Evolutionary conservation across 2,329 filamentous ascomycete species (phyloP), one percentile per base, ranked within the genome.

Genomic region (Myriosclerotinia duriaeana): DNA sequence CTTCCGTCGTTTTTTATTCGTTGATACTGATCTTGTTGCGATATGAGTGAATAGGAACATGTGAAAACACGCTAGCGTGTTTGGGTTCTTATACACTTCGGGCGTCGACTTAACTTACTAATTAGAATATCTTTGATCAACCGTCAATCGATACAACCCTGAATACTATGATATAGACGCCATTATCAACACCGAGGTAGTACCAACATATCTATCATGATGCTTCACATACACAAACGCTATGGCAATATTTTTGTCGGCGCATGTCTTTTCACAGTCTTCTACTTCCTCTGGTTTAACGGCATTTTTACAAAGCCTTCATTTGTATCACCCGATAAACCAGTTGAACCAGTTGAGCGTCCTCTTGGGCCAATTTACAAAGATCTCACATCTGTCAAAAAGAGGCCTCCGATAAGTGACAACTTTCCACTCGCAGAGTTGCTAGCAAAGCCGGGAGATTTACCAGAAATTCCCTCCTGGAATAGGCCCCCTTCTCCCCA

Each of bases 401-500:
- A 53, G 50, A 53, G 50, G 30, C 50, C 50, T 5, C 26, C 26
- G 26, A 53, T 53, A 53, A 53, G 17, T 15, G 50, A 53, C 12
- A 53, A 53, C 14, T 53, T 53, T 17, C 22, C 50, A 17, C 22
- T 53, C 17, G 50, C 50, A 34, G 50, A 17, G 26, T 53, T 17
- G 17, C 30, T 15, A 53, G 22, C 50, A 53, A 53, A 17, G 50
- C 22, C 22, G 22, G 26, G 22, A 8, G 22, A 53, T 14, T 8
- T 53, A 12, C 50, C 22, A 17, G 22, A 2, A 53, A 53, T 53
- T 14, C 22, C 22, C 22, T 53, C 50, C 3, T 53, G 50, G 50
- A 53, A 53, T 17, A 53, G 26, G 26, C 50, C 50, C 17, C 50
- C 50, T 30, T 53, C 26, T 8, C 50, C 50, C 14, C 76, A 80